Evolutionary conservation across 2,329 filamentous ascomycete species (phyloP).

Genomic region (Colletotrichum lupini): DNA sequence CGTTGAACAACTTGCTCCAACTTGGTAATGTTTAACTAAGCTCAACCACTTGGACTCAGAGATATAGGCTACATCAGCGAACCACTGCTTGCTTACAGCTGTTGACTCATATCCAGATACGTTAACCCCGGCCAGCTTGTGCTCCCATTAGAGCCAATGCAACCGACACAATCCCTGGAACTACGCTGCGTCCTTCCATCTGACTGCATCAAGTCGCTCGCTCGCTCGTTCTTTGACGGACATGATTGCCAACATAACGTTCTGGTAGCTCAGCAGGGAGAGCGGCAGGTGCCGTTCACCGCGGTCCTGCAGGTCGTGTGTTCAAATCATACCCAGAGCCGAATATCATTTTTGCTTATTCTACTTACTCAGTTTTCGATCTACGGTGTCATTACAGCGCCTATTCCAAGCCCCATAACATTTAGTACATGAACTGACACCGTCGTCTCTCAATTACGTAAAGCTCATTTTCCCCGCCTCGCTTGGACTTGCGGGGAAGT

Average conservation of each 20-base stretch:
- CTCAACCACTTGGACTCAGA: too few species aligned
- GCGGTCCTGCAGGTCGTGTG: neutral
- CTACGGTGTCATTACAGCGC: neutral
- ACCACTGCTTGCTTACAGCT: too few species aligned
- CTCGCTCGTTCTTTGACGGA: neutral
- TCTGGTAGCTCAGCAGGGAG: neutral
- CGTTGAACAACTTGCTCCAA: too few species aligned
- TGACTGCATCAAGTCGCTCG: neutral
- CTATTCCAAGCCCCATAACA: neutral
- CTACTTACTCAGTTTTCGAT: neutral
- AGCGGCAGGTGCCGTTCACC: too few species aligned
- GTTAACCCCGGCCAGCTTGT: too few species aligned
- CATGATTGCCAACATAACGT: neutral
- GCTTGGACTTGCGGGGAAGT: neutral
- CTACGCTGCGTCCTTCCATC: neutral
- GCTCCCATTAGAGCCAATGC: too few species aligned
- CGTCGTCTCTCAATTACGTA: neutral
- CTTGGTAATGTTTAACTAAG: too few species aligned
- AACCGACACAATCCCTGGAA: neutral
- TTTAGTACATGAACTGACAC: neutral
- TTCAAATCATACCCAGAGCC: neutral
- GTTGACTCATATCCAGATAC: too few species aligned
- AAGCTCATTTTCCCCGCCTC: constrained; percentile 6
- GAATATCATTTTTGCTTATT: neutral
- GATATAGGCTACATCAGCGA: too few species aligned